Percentiles rank a stretch among this genome's conserved stretches.
phyloP scores from a whole-genome alignment of 768 basidiomycete genomes.

The Mycena vitilis region DNA sequence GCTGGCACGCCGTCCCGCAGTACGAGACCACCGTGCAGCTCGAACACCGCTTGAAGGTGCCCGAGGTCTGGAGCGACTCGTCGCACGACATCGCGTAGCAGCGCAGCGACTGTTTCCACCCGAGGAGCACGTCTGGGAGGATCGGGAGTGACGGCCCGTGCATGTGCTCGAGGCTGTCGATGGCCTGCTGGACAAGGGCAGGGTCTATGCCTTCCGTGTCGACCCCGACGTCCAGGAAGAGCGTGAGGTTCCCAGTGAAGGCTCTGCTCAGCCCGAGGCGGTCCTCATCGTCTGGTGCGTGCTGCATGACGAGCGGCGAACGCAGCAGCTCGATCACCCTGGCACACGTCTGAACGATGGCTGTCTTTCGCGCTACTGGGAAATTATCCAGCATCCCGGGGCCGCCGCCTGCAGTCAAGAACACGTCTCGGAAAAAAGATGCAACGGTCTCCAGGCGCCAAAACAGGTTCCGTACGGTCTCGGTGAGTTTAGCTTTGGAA shows the following conservation, averaged over 20 bases:
- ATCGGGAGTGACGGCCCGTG: constrained; percentile 4
- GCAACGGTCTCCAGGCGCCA: neutral
- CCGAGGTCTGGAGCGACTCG: constrained; percentile 15
- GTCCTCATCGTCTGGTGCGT: neutral
- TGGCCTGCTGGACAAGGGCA: neutral
- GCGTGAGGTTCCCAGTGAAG: constrained; percentile 1
- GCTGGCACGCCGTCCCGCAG: constrained; percentile 6
- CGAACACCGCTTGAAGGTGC: constrained; percentile 12
- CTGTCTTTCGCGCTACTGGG: neutral
- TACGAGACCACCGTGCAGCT: constrained; percentile 16
- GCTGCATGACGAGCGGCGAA: constrained; percentile 2
- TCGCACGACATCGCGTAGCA: constrained; percentile 18
- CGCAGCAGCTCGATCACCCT: constrained; percentile 7
- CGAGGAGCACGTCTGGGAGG: neutral
- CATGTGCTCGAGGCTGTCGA: neutral
- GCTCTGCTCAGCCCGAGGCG: neutral
- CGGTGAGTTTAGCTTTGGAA: neutral
- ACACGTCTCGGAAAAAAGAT: constrained; percentile 7
- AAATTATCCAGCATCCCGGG: constrained; percentile 6
- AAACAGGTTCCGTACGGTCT: neutral
- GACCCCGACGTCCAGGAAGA: constrained; percentile 5
- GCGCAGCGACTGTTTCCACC: constrained; percentile 12
- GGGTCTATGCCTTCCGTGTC: constrained; percentile 2
- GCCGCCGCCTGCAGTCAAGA: neutral
- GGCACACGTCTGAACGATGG: constrained; percentile 11